These are phyloP conservation scores for Emergomyces orientalis DNA, from an alignment of 2,329 filamentous ascomycete genomes.

Conservation along the genomic window DNA sequence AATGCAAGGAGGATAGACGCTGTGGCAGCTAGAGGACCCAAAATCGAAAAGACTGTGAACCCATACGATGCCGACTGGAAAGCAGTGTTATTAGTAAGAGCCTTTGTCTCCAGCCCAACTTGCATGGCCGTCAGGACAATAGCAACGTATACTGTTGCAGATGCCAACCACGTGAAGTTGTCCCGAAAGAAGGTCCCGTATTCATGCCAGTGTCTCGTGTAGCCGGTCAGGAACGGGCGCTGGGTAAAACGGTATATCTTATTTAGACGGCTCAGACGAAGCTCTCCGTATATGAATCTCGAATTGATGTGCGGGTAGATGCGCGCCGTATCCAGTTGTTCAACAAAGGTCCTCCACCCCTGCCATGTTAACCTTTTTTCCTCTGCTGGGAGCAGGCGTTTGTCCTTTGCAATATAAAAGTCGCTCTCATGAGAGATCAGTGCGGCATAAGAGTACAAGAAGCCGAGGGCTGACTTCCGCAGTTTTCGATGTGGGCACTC, in stretches of 20 bases:
- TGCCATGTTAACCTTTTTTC: not conserved
- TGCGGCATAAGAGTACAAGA: not conserved
- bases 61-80: not conserved
- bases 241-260: not conserved
- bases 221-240: not conserved
- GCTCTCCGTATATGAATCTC: slow-evolving; percentile 1
- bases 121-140: slow-evolving; percentile 2
- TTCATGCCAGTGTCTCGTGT: not conserved
- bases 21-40: not conserved
- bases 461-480: not conserved
- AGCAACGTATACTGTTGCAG: not conserved
- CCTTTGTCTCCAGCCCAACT: not conserved
- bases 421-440: not conserved
- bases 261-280: not conserved
- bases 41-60: slow-evolving; percentile 1
- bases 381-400: not conserved
- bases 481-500: not conserved
- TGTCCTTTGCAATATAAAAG: slow-evolving; percentile 2
- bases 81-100: not conserved
- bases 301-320: not conserved
- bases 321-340: not conserved
- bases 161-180: not conserved
- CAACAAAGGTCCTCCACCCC: slow-evolving; percentile 4
- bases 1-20: not conserved
- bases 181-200: slow-evolving; percentile 1